Percentiles rank a stretch among this genome's conserved stretches.
These are phyloP conservation scores for Chaetothyriales sp. DNA, from an alignment of 2,329 filamentous ascomycete genomes.

Conservation along the genomic window DNA sequence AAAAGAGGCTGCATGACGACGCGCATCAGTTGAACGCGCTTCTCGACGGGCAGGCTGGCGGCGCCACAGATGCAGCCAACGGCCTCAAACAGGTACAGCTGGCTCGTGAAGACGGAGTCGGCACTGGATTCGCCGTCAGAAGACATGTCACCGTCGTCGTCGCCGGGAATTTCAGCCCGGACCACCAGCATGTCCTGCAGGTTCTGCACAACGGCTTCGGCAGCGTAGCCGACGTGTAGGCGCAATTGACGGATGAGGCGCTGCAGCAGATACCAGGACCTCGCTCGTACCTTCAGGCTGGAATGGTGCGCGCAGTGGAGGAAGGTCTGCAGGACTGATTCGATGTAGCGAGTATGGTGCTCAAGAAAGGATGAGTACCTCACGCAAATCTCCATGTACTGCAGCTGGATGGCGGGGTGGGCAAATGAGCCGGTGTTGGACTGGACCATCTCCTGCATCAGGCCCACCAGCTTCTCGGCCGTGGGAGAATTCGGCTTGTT, in stretches of 20 bases:
- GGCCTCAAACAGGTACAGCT: conserved; percentile 87
- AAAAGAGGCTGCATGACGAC: conserved; percentile 85
- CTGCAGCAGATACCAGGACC: conserved; percentile 95
- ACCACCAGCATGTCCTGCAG: conserved; percentile 79
- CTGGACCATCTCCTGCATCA: conserved; percentile 94
- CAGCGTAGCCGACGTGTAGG: conserved; percentile 71
- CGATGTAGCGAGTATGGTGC: conserved; percentile 64
- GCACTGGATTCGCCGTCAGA: conserved; percentile 81
- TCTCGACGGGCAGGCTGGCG: conserved; percentile 59
- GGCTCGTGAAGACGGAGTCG: conserved; percentile 81
- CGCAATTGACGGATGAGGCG: conserved; percentile 82
- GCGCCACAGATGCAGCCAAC: conserved; percentile 87
- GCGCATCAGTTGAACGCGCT: conserved; percentile 75
- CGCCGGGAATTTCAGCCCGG: conserved; percentile 72
- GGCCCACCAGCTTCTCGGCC: conserved; percentile 66
- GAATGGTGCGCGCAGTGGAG: conserved; percentile 79
- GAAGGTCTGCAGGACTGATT: conserved; percentile 79
- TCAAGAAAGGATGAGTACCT: conserved; percentile 91
- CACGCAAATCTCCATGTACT: conserved; percentile 98
- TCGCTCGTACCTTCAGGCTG: conserved; percentile 71
- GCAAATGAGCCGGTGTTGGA: conserved; percentile 72
- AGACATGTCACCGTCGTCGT: conserved; percentile 82
- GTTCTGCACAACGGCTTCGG: conserved; percentile 80
- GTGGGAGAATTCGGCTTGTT: conserved; percentile 66
- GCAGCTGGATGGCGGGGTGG: conserved; percentile 81